Evolutionary conservation across 108 stramenopile species (phyloP).

Genomic region (Cyclotella atomus): DNA sequence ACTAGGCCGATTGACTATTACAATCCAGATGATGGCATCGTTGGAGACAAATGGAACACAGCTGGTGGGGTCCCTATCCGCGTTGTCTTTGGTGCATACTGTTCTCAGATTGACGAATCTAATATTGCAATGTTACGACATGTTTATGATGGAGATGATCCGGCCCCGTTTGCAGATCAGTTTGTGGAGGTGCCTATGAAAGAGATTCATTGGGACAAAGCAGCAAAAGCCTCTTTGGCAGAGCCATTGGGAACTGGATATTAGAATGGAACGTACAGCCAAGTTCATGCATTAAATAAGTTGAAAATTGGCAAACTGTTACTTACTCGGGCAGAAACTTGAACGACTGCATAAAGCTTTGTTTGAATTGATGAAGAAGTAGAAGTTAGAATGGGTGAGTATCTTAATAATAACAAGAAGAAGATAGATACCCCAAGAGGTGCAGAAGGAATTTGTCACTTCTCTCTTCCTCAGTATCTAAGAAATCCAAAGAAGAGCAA

Average conservation of each 20-base stretch:
- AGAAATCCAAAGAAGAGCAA: too few relatives aligned
- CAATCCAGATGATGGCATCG: conserved; percentile 19
- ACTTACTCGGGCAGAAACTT: too few relatives aligned
- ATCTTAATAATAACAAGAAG: too few relatives aligned
- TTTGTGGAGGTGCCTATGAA: conserved; percentile 43
- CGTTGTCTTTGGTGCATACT: conserved; percentile 53
- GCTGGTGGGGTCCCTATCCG: conserved; percentile 35
- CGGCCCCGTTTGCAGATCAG: conserved; percentile 59
- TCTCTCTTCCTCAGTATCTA: too few relatives aligned
- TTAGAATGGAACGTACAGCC: too few relatives aligned
- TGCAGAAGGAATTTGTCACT: too few relatives aligned
- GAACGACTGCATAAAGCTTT: too few relatives aligned
- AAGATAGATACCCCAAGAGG: too few relatives aligned
- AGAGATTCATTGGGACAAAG: conserved; percentile 45
- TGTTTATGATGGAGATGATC: conserved; percentile 58
- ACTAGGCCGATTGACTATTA: conserved; percentile 48
- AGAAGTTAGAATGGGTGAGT: too few relatives aligned
- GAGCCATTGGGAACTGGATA: conserved; percentile 20
- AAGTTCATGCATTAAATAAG: too few relatives aligned
- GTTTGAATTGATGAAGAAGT: too few relatives aligned
- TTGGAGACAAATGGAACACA: neutral
- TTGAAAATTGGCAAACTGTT: too few relatives aligned
- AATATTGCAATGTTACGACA: conserved; percentile 51
- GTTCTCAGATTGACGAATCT: conserved; percentile 55
- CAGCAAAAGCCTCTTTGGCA: conserved; percentile 15